These are phyloP conservation scores for Hanseniaspora meyeri DNA, from an alignment of 805 yeast genomes.

Conservation along the genomic window DNA sequence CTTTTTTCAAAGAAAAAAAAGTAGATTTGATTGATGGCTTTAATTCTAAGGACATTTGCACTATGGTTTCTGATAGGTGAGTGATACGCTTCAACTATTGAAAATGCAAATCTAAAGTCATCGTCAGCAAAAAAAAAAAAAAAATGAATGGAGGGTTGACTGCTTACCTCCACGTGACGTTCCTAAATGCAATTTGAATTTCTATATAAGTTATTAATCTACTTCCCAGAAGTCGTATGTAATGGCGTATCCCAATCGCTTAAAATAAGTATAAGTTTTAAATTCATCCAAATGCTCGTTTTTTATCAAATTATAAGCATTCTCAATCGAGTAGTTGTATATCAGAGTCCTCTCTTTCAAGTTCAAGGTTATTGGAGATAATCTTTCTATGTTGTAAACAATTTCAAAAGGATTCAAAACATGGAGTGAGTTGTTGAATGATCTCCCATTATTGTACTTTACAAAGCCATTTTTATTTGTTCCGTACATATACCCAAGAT, in stretches of 20 bases:
- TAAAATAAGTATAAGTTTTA: constrained; percentile 1
- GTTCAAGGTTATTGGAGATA: constrained; percentile 1
- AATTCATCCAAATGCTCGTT: neutral
- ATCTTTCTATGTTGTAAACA: constrained; percentile 8
- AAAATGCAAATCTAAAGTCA: too few species aligned
- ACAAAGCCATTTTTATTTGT: constrained; percentile 6
- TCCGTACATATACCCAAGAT: neutral
- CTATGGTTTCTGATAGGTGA: neutral
- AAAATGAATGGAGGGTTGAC: too few species aligned
- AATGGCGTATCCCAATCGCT: constrained; percentile 2
- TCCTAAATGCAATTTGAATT: too few species aligned
- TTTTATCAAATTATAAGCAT: neutral
- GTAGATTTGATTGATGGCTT: neutral
- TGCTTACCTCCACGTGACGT: too few species aligned
- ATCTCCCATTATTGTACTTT: constrained; percentile 10
- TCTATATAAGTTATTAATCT: neutral
- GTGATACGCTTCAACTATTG: too few species aligned
- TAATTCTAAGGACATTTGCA: neutral
- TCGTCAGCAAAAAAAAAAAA: too few species aligned
- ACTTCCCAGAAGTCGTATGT: constrained; percentile 6
- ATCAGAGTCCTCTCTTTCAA: neutral
- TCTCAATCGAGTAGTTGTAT: constrained; percentile 3
- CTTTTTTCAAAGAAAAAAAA: neutral
- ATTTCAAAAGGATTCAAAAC: constrained; percentile 6
- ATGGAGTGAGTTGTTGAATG: constrained; percentile 1